Conservation (phyloP, 139 green algal species). For the Pleodorina starrii region DNA sequence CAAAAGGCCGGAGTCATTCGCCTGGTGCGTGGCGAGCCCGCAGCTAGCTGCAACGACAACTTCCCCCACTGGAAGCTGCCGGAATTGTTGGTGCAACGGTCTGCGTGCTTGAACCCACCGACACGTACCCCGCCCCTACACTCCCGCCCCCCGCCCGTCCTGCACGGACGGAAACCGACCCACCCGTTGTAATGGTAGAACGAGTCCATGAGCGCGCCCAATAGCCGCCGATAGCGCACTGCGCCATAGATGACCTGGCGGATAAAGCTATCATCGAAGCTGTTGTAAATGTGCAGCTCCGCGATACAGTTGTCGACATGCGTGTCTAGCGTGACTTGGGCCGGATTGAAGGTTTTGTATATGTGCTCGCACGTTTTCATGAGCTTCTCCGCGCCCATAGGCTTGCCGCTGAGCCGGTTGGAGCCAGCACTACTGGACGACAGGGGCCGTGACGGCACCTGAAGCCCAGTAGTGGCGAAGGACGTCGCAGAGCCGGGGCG, state of each 20-base stretch:
- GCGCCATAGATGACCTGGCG: conserved; percentile 69
- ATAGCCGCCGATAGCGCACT: conserved; percentile 62
- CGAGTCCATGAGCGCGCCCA: conserved; percentile 64
- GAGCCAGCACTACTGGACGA: conserved; percentile 18
- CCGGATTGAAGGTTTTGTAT: conserved; percentile 69
- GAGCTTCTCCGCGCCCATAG: conserved; percentile 57
- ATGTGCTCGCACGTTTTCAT: conserved; percentile 56
- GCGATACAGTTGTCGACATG: conserved; percentile 61
- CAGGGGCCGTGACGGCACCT: not conserved
- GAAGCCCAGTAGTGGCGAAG: not conserved
- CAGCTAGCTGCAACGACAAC: too few species aligned
- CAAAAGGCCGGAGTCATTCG: too few species aligned
- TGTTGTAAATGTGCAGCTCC: conserved; percentile 53
- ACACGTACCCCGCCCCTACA: too few species aligned
- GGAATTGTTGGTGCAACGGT: too few species aligned
- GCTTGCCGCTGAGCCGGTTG: conserved; percentile 42
- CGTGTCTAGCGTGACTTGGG: conserved; percentile 67
- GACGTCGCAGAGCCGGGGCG: conserved; percentile 33
- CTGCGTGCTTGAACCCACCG: too few species aligned
- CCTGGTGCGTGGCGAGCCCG: too few species aligned
- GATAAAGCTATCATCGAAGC: conserved; percentile 66
- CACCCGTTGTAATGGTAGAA: conserved; percentile 74
- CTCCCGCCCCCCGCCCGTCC: too few species aligned
- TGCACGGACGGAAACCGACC: too few species aligned
- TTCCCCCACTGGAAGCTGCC: too few species aligned